Percentiles rank a stretch among this genome's conserved stretches.
Conservation (phyloP, 2,329 filamentous ascomycete species). For the Albophoma yamanashiensis region DNA sequence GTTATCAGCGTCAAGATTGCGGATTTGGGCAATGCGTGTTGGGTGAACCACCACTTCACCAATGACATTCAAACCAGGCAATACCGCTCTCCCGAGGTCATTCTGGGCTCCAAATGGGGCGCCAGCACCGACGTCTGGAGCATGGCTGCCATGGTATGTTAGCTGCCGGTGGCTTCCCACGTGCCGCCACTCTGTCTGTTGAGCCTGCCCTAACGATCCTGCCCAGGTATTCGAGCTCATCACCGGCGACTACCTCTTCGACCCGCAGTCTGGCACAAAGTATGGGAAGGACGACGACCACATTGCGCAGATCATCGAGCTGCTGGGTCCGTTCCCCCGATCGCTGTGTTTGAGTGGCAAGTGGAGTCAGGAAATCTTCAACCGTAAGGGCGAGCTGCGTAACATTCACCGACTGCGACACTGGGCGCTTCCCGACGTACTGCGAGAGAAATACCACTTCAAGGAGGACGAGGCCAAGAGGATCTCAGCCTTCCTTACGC, state of each 20-base stretch:
- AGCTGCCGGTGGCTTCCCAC: not conserved
- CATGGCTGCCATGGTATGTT: conserved; percentile 92
- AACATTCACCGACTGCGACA: conserved; percentile 95
- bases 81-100: conserved; percentile 94
- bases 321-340: conserved; percentile 88
- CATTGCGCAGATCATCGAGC: conserved; percentile 96
- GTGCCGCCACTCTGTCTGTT: too few species aligned
- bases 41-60: conserved; percentile 98
- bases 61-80: conserved; percentile 98
- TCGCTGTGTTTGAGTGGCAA: conserved; percentile 85
- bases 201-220: not conserved
- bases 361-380: conserved; percentile 98
- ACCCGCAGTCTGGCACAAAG: conserved; percentile 95
- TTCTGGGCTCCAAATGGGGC: conserved; percentile 93
- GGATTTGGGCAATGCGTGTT: conserved; percentile 95
- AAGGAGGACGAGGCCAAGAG: conserved; percentile 67
- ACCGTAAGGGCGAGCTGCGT: conserved; percentile 89
- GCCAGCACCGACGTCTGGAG: conserved; percentile 99
- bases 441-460: conserved; percentile 96
- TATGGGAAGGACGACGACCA: conserved; percentile 99
- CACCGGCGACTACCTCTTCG: conserved; percentile 96
- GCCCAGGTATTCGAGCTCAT: conserved; percentile 87
- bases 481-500: conserved; percentile 71
- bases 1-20: conserved; percentile 98
- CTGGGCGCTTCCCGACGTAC: conserved; percentile 88